phyloP scores from a whole-genome alignment of 331 rosid species.

The Rhamnella rubrinervis region DNA sequence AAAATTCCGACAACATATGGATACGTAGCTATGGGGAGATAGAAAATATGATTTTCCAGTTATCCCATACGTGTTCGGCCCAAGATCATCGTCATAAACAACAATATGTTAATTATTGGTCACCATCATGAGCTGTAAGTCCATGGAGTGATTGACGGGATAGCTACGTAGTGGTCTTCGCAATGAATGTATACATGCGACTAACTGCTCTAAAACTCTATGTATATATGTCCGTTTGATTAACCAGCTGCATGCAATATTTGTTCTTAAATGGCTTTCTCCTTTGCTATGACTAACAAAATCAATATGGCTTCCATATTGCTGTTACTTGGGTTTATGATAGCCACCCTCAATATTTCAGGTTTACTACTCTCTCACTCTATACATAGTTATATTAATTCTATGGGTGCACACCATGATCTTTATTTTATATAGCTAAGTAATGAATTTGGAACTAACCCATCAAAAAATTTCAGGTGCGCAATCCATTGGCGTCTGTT shows the following conservation, averaged over 20 bases:
- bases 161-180: no score
- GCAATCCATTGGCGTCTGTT: slow-evolving; percentile 38
- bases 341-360: slow-evolving; percentile 19
- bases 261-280: background rate
- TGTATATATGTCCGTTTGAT: background rate
- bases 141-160: slow-evolving; percentile 11
- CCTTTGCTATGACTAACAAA: background rate
- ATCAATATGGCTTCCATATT: slow-evolving; percentile 10
- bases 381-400: background rate
- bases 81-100: no score
- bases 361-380: background rate
- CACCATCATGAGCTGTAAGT: no score
- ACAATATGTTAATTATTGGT: no score
- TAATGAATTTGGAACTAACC: background rate
- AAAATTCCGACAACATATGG: no score
- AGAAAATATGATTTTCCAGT: no score
- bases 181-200: background rate
- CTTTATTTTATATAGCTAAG: background rate
- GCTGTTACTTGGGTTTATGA: slow-evolving; percentile 13
- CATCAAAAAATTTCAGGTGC: slow-evolving; percentile 21
- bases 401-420: background rate
- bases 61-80: no score
- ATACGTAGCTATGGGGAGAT: no score
- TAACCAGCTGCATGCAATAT: background rate
- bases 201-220: background rate